Percentiles rank a stretch among this genome's conserved stretches.
Evolutionary conservation across 164 flowering plant genomes (phyloP).

Genomic region (Kingdonia uniflora): DNA sequence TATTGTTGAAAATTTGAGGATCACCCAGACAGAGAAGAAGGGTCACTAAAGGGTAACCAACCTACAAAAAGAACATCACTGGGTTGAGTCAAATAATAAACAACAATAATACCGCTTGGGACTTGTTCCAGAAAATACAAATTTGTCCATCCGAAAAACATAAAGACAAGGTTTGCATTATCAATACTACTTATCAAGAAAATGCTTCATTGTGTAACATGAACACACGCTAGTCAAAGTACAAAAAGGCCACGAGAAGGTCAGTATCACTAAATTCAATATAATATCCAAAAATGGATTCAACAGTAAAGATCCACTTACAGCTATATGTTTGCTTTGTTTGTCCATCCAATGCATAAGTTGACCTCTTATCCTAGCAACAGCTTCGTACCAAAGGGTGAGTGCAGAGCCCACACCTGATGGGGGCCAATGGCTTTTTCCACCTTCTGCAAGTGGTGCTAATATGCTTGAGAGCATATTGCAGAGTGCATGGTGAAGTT

Average conservation of each 20-base stretch:
- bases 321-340: slow-evolving; percentile 94
- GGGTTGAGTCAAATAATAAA: too few relatives aligned
- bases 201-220: too few relatives aligned
- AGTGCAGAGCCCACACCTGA: slow-evolving; percentile 85
- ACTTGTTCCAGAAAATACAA: too few relatives aligned
- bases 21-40: slow-evolving; percentile 98
- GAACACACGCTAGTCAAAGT: too few relatives aligned
- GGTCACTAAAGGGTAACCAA: slow-evolving; percentile 96
- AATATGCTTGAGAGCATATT: slow-evolving; percentile 98
- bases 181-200: too few relatives aligned
- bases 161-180: too few relatives aligned
- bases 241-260: too few relatives aligned
- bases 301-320: slow-evolving; percentile 28
- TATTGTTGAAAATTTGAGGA: slow-evolving; percentile 68
- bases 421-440: slow-evolving; percentile 97
- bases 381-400: slow-evolving; percentile 95
- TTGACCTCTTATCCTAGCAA: slow-evolving; percentile 70
- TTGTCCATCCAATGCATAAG: slow-evolving; percentile 98
- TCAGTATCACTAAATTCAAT: too few relatives aligned
- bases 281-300: too few relatives aligned
- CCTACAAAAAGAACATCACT: slow-evolving; percentile 29
- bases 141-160: too few relatives aligned
- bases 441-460: slow-evolving; percentile 97
- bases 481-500: slow-evolving; percentile 94
- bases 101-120: too few relatives aligned